Evolutionary conservation across 2,329 filamentous ascomycete species (phyloP).

Genomic region (Harringtonia aguacate): DNA sequence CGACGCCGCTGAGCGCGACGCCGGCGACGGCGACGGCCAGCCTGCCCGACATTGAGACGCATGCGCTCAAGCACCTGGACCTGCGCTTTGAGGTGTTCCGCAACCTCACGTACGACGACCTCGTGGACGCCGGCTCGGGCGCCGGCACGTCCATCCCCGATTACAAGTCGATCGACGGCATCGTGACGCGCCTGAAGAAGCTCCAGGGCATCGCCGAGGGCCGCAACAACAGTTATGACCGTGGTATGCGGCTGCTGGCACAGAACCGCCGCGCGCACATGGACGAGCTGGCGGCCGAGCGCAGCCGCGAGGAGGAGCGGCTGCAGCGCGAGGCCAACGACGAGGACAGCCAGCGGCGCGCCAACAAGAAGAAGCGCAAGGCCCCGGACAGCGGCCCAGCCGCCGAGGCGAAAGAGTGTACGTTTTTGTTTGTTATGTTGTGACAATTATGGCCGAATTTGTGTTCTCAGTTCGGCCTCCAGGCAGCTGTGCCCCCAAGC

Average conservation of each 20-base stretch:
- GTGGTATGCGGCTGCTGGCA: constrained; percentile 61
- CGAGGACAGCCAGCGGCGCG: constrained; percentile 34
- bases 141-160: constrained; percentile 49
- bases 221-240: constrained; percentile 57
- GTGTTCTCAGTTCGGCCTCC: background rate
- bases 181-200: constrained; percentile 52
- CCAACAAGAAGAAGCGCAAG: constrained; percentile 72
- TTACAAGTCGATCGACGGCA: constrained; percentile 51
- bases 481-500: background rate
- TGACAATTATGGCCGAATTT: too few relatives aligned
- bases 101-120: constrained; percentile 55
- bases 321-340: constrained; percentile 38
- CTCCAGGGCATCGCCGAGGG: constrained; percentile 58
- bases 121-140: constrained; percentile 48
- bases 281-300: constrained; percentile 36
- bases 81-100: constrained; percentile 48
- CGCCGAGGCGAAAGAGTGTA: constrained; percentile 34
- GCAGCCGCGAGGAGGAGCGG: constrained; percentile 38
- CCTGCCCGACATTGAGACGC: constrained; percentile 43
- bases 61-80: constrained; percentile 56
- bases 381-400: constrained; percentile 39
- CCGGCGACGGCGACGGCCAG: constrained; percentile 33
- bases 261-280: constrained; percentile 52
- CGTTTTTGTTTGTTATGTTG: constrained; percentile 10
- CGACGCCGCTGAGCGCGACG: constrained; percentile 46